phyloP scores from a whole-genome alignment of 2,329 filamentous ascomycete genomes.

The Lecanicillium sp. region DNA sequence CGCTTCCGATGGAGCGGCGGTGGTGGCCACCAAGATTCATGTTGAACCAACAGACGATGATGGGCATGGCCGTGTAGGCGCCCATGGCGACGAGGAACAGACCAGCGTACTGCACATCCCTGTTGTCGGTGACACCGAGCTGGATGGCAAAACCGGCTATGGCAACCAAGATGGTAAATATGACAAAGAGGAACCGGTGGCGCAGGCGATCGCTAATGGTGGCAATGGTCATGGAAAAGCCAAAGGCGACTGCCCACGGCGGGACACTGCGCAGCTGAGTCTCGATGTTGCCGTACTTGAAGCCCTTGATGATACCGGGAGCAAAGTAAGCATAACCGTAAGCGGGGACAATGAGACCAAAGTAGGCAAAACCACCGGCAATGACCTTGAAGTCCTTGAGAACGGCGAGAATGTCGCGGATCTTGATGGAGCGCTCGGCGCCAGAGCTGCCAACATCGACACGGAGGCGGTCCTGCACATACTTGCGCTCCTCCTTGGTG shows the following conservation, averaged over 20 bases:
- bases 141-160: conserved; percentile 73
- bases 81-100: conserved; percentile 78
- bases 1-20: conserved; percentile 60
- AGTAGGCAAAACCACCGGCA: conserved; percentile 72
- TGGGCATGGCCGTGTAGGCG: conserved; percentile 81
- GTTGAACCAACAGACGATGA: conserved; percentile 76
- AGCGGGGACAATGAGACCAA: conserved; percentile 69
- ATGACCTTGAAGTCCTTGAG: conserved; percentile 70
- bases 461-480: conserved; percentile 57
- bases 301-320: conserved; percentile 62
- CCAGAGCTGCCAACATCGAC: conserved; percentile 63
- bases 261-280: conserved; percentile 52
- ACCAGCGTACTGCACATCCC: conserved; percentile 63
- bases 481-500: conserved; percentile 58
- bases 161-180: conserved; percentile 63
- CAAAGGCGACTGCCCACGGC: conserved; percentile 63
- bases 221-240: conserved; percentile 68
- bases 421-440: conserved; percentile 51
- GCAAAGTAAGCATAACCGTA: conserved; percentile 75
- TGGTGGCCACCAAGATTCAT: conserved; percentile 73
- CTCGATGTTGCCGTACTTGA: conserved; percentile 51
- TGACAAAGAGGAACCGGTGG: conserved; percentile 69
- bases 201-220: conserved; percentile 60
- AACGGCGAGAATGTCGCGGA: conserved; percentile 51
- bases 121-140: conserved; percentile 61